Evolutionary conservation across 371 early-diverging fungal species (phyloP), one percentile per base, ranked within the genome.

Genomic region (Dichotomocladium elegans): DNA sequence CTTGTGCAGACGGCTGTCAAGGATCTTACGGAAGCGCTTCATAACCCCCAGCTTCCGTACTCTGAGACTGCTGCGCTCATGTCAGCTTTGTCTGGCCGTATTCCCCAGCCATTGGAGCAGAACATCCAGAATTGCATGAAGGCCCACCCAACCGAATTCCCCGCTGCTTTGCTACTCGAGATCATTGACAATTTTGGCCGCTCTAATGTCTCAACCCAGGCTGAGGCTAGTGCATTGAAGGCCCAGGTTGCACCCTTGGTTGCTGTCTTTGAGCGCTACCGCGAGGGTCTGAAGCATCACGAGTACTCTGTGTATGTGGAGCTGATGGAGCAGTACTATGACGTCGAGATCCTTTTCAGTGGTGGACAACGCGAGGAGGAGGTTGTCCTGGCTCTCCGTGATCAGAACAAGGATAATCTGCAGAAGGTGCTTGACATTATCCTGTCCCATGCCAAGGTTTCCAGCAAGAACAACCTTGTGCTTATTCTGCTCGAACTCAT

Each of bases 311-410:
- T 88, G 37, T 80, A 95, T 46, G 82, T 79, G 9, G 68, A 80
- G 33, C 77, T 96, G 34, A 74, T 98, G 55, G 83, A 92, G 58
- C 82, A 82, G 48, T 98, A 91, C 82, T 82, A 88, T 51, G 82
- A 87, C 44, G 87, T 90, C 35, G 96, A 97, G 70, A 78, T 82
- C 3, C 65, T 93, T 43, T 98, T 96, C 67, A 81, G 86, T 47
- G 76, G 52, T 57, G 77, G 17, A 68, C 41, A 79, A 45, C 89
- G 91, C 43, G 93, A 94, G 54, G 95, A 96, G 63, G 93, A 91
- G 51, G 93, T 87, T 11, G 71, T 96, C 60, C 67, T 92, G 55
- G 60, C 82, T 15, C 77, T 97, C 48, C 88, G 96, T 58, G 93
- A 94, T 44, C 80, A 83, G 63, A 64, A 90, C 82, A 92, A 93